A percentile compares a stretch with the other conserved stretches of the same genome.
Conservation (phyloP, 192 early-diverging fungal species). For the Linnemannia zychae region DNA sequence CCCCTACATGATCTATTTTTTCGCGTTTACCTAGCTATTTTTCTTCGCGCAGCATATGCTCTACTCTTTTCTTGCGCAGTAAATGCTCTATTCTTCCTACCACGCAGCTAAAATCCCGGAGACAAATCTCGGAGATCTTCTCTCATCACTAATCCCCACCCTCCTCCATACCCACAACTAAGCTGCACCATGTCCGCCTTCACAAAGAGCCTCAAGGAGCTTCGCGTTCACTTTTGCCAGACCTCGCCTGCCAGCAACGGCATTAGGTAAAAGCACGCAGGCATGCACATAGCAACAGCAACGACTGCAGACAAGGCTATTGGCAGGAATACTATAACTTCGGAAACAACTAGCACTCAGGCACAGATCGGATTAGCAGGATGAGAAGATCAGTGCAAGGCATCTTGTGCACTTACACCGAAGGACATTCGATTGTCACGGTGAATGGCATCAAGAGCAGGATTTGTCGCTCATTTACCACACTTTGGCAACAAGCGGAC, state of each 20-base stretch:
- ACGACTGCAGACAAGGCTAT: background rate
- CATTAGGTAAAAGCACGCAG: constrained; percentile 71
- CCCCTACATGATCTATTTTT: background rate
- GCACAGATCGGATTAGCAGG: no score
- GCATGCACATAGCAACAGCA: background rate
- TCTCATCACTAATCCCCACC: constrained; percentile 8
- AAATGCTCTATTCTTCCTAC: no score
- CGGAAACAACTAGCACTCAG: no score
- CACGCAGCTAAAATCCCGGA: no score
- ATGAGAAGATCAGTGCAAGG: no score
- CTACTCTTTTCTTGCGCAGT: background rate
- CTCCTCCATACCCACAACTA: background rate
- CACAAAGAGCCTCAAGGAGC: constrained; percentile 83
- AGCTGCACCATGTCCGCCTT: constrained; percentile 62
- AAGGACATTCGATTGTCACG: no score
- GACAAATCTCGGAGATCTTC: background rate
- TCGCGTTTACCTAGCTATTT: no score
- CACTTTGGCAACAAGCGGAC: no score
- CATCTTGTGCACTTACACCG: no score
- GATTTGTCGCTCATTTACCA: no score
- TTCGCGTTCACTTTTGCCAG: constrained; percentile 93
- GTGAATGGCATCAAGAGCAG: no score
- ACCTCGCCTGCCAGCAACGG: constrained; percentile 82
- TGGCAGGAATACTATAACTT: background rate
- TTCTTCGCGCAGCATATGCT: no score